Evolutionary conservation across 2,329 filamentous ascomycete species (phyloP), one percentile per base, ranked within the genome.

Genomic region (Phyllosticta citriasiana): DNA sequence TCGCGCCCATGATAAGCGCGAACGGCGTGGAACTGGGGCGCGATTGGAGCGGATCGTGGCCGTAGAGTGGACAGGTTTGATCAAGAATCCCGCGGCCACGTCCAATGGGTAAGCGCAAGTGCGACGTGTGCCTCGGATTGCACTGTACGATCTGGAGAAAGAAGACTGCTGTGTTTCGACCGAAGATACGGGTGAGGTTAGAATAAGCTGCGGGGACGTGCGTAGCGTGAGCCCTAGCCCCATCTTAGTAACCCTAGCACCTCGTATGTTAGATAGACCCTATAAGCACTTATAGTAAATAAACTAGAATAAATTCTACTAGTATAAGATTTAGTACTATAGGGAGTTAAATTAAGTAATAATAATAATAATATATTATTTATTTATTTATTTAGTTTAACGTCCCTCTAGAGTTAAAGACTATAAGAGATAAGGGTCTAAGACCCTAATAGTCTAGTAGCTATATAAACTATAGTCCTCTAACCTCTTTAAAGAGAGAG

Each of bases 1-100:
- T 67, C 9, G 67, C 66, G 40, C 27, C 53, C 61, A 62, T 62
- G 53, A 24, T 57, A 6, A 7, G 12, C 40, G 40, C 40, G 40
- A 47, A 4, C 6, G 40, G 40, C 16, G 16, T n/a, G 40, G n/a
- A 6, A n/a, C 16, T n/a, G 40, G n/a, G 14, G 14, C 40, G n/a
- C 6, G 40, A 47, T 47, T n/a, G 12, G 33, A 40, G 10, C 9
- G 33, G 10, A 40, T 40, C 33, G 3, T 12, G 33, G 40, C 14
- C 40, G 12, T n/a, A 47, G 5, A 16, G 40, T n/a, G 40, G 40
- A 16, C n/a, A 16, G 35, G 4, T n/a, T n/a, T 16, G 40, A 47
- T 4, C 14, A 16, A 47, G 27, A 19, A 6, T 16, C 40, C 40
- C n/a, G 40, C 14, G 16, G 7, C 4, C 40, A n/a, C 14, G 16